A percentile compares a stretch with the other conserved stretches of the same genome.
phyloP scores from a whole-genome alignment of 2,329 filamentous ascomycete genomes.

The Rutstroemia sp. region DNA sequence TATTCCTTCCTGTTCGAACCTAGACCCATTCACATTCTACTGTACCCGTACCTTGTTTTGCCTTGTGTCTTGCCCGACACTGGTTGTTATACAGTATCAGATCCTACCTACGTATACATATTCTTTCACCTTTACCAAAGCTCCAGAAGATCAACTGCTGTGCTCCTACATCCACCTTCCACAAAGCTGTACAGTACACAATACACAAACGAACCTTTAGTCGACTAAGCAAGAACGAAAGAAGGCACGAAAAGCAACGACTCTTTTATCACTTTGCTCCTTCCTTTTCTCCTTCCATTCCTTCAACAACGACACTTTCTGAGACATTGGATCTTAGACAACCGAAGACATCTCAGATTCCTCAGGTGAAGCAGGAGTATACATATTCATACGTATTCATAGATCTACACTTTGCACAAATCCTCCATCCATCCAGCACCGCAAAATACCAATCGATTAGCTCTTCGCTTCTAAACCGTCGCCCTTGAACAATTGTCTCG shows the following conservation, averaged over 20 bases:
- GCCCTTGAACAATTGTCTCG: not conserved
- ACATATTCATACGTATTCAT: too few species aligned
- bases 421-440: not conserved
- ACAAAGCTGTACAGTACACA: not conserved
- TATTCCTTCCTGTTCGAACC: not conserved
- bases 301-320: not conserved
- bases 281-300: not conserved
- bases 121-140: constrained; percentile 1
- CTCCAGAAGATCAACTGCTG: constrained; percentile 8
- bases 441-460: not conserved
- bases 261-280: not conserved
- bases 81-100: not conserved
- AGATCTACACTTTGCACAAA: not conserved
- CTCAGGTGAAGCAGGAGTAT: too few species aligned
- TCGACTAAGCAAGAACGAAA: not conserved
- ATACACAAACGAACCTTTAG: not conserved
- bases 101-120: not conserved
- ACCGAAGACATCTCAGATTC: too few species aligned
- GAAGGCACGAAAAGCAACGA: not conserved
- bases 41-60: not conserved
- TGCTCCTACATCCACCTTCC: constrained; percentile 1
- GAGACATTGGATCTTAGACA: not conserved
- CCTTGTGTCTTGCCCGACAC: not conserved
- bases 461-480: not conserved
- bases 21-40: too few species aligned